Evolutionary conservation across 768 basidiomycete genomes (phyloP).

Genomic region (Podaxis rugospora): DNA sequence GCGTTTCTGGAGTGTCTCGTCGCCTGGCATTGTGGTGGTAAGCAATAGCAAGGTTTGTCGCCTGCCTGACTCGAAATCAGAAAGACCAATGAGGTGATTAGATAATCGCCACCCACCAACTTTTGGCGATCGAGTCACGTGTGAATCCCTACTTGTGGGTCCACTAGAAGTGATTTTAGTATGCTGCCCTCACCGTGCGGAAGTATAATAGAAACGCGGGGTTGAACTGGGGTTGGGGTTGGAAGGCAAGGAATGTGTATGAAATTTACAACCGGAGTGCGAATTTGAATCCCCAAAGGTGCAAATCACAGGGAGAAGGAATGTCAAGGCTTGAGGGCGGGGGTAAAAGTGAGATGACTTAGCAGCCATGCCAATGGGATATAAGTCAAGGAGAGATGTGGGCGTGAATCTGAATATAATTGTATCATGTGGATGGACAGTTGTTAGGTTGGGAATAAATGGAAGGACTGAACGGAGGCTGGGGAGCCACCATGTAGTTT

Average conservation of each 20-base stretch:
- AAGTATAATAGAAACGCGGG: background rate
- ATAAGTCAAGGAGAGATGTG: too few species aligned
- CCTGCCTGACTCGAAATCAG: constrained; percentile 9
- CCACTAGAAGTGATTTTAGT: background rate
- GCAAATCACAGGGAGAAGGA: too few species aligned
- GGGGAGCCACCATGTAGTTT: background rate
- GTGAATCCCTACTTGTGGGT: background rate
- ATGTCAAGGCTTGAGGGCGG: too few species aligned
- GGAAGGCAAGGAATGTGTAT: too few species aligned
- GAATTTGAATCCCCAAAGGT: too few species aligned
- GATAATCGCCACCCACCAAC: constrained; percentile 3
- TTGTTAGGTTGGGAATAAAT: constrained; percentile 13
- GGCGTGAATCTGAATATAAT: too few species aligned
- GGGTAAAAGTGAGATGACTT: too few species aligned
- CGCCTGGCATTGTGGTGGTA: constrained; percentile 50
- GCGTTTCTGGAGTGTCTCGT: constrained; percentile 62
- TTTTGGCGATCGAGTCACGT: constrained; percentile 4
- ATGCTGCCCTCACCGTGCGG: constrained; percentile 6
- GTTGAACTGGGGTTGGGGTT: too few species aligned
- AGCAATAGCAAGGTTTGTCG: constrained; percentile 6
- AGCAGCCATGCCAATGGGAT: too few species aligned
- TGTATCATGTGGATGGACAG: constrained; percentile 4
- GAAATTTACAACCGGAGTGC: too few species aligned
- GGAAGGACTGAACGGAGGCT: constrained; percentile 10
- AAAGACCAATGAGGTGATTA: constrained; percentile 8